These are phyloP conservation scores for Teunomyces funiuensis DNA, from an alignment of 805 yeast genomes.

Conservation along the genomic window DNA sequence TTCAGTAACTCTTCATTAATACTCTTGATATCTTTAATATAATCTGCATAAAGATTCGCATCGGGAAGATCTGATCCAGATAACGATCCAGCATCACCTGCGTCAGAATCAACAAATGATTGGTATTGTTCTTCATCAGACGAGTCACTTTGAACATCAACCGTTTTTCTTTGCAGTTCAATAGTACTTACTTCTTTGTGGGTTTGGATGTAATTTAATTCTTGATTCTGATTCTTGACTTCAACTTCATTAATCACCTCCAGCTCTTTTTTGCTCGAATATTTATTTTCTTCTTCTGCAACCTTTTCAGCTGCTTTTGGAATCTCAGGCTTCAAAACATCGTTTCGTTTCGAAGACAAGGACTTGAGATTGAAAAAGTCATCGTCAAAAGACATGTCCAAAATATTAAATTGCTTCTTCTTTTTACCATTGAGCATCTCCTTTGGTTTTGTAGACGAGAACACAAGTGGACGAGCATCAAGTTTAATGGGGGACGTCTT, in stretches of 20 bases:
- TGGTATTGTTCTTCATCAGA: neutral
- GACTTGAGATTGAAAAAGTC: slow-evolving; percentile 7
- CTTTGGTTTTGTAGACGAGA: neutral
- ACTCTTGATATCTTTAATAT: slow-evolving; percentile 18
- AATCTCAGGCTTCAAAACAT: neutral
- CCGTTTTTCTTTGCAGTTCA: neutral
- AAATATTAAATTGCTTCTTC: slow-evolving; percentile 8
- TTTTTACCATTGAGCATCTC: neutral
- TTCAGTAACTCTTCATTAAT: slow-evolving; percentile 16
- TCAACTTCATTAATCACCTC: neutral
- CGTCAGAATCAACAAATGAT: slow-evolving; percentile 1
- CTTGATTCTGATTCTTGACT: neutral
- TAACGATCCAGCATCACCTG: neutral
- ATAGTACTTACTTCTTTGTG: too few relatives aligned
- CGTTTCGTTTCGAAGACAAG: neutral
- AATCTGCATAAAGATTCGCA: slow-evolving; percentile 10
- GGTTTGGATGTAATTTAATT: too few relatives aligned
- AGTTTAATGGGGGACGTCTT: slow-evolving; percentile 12
- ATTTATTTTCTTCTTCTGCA: slow-evolving; percentile 8
- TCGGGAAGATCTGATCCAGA: neutral
- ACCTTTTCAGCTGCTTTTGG: slow-evolving; percentile 8
- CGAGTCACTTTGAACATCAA: neutral
- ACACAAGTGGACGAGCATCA: slow-evolving; percentile 4
- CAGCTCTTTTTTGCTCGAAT: slow-evolving; percentile 5
- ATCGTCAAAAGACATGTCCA: slow-evolving; percentile 15